Conservation (phyloP, 106 monocot genomes). For the Dioscorea dumetorum region DNA sequence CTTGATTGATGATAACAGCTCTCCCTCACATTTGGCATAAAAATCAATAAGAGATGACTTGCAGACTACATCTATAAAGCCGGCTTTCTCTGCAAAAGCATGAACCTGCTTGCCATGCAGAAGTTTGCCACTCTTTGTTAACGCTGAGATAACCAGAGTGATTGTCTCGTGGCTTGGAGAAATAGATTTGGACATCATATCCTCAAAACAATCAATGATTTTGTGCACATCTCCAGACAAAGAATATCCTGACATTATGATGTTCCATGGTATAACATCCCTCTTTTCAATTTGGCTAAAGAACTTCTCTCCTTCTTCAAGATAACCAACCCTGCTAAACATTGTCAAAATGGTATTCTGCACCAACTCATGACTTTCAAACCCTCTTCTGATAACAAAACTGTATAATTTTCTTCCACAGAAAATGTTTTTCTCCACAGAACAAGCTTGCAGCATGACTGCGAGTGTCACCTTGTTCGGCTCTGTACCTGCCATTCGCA, state of each 20-base stretch:
- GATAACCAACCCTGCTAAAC: slow-evolving; percentile 17
- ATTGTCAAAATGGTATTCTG: slow-evolving; percentile 39
- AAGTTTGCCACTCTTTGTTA: slow-evolving; percentile 16
- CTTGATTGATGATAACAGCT: slow-evolving; percentile 13
- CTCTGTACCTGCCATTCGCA: slow-evolving; percentile 20
- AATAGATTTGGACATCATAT: slow-evolving; percentile 21
- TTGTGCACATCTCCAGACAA: slow-evolving; percentile 16
- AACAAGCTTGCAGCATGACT: slow-evolving; percentile 26
- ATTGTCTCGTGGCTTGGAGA: slow-evolving; percentile 33
- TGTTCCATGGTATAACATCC: slow-evolving; percentile 50
- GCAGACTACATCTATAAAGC: slow-evolving; percentile 26
- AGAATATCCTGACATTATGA: slow-evolving; percentile 40
- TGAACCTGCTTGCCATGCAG: slow-evolving; percentile 37
- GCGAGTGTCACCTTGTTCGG: slow-evolving; percentile 36
- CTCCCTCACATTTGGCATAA: slow-evolving; percentile 41
- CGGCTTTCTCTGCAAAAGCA: slow-evolving; percentile 34
- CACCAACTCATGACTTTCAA: slow-evolving; percentile 25
- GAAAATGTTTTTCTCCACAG: neutral
- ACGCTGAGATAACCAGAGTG: slow-evolving; percentile 34
- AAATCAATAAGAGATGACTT: slow-evolving; percentile 35
- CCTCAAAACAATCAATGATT: slow-evolving; percentile 22
- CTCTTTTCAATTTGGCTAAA: slow-evolving; percentile 19
- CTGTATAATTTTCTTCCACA: slow-evolving; percentile 23
- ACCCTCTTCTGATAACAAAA: slow-evolving; percentile 43
- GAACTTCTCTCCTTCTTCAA: slow-evolving; percentile 22